Evolutionary conservation across 345 rosid genomes (phyloP).

Genomic region (Murraya paniculata): DNA sequence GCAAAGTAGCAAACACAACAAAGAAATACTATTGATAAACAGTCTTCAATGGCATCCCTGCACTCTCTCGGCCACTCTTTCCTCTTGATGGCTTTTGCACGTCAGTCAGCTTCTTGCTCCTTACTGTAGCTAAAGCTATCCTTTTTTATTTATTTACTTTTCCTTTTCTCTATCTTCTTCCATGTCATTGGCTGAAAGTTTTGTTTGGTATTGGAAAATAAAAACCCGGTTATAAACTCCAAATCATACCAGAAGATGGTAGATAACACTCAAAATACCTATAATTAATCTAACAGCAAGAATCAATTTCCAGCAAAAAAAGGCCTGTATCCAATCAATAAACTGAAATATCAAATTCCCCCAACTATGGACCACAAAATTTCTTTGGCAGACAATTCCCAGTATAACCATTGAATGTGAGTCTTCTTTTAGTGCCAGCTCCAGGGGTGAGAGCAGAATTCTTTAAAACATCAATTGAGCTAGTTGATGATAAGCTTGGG

Average conservation of each 20-base stretch:
- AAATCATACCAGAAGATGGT: constrained; percentile 25
- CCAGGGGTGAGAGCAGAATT: constrained; percentile 30
- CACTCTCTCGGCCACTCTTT: constrained; percentile 19
- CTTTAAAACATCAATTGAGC: constrained; percentile 21
- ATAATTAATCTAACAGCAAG: constrained; percentile 17
- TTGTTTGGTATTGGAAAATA: constrained; percentile 27
- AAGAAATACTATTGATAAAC: constrained; percentile 30
- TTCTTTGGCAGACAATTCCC: constrained; percentile 40
- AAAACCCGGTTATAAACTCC: constrained; percentile 27
- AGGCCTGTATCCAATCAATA: constrained; percentile 23
- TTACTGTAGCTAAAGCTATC: constrained; percentile 29
- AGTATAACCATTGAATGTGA: constrained; percentile 47
- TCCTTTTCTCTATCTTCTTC: constrained; percentile 23
- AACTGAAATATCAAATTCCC: constrained; percentile 14
- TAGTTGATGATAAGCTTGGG: constrained; percentile 24
- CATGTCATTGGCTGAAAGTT: constrained; percentile 20
- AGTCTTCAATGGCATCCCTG: constrained; percentile 28
- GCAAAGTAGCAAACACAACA: constrained; percentile 30
- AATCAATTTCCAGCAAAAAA: constrained; percentile 13
- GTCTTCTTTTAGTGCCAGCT: constrained; percentile 54
- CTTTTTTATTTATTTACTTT: constrained; percentile 28
- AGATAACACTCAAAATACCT: constrained; percentile 24
- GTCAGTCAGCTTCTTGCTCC: constrained; percentile 26
- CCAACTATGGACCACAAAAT: constrained; percentile 32
- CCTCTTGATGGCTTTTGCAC: constrained; percentile 29